Evolutionary conservation across 176 grass and related monocot genomes (phyloP).

Genomic region (Aegilops bicornis): DNA sequence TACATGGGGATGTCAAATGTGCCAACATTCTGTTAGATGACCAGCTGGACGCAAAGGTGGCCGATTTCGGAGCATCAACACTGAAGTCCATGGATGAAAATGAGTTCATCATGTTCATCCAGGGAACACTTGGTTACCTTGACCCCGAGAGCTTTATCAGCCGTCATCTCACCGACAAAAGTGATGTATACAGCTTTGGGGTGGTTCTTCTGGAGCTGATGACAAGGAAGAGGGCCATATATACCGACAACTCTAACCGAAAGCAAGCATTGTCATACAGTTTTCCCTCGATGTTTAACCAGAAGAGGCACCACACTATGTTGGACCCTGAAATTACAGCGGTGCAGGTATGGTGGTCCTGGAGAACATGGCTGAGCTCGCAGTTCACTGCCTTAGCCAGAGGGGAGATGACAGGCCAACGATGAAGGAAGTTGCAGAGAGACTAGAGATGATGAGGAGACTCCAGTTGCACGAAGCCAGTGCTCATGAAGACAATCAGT

Average conservation of each 20-base stretch:
- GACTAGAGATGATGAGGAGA: no score
- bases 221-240: slow-evolving; percentile 32
- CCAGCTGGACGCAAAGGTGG: not conserved
- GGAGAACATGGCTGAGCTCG: no score
- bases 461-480: no score
- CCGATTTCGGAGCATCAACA: not conserved
- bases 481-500: no score
- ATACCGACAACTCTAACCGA: not conserved
- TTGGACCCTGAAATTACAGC: not conserved
- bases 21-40: not conserved
- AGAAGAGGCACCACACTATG: not conserved
- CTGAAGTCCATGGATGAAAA: slow-evolving; percentile 16
- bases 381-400: no score
- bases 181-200: no score
- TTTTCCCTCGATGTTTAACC: not conserved
- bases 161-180: slow-evolving; percentile 43
- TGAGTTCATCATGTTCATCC: slow-evolving; percentile 44
- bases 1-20: not conserved
- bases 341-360: no score
- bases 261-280: not conserved
- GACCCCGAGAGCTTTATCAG: slow-evolving; percentile 47
- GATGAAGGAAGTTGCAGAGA: no score
- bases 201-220: slow-evolving; percentile 9
- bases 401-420: no score
- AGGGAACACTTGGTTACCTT: slow-evolving; percentile 46